Percentiles rank a stretch among this genome's conserved stretches.
phyloP scores from a whole-genome alignment of 192 early-diverging fungal genomes.

The Chytriomyces hyalinus region DNA sequence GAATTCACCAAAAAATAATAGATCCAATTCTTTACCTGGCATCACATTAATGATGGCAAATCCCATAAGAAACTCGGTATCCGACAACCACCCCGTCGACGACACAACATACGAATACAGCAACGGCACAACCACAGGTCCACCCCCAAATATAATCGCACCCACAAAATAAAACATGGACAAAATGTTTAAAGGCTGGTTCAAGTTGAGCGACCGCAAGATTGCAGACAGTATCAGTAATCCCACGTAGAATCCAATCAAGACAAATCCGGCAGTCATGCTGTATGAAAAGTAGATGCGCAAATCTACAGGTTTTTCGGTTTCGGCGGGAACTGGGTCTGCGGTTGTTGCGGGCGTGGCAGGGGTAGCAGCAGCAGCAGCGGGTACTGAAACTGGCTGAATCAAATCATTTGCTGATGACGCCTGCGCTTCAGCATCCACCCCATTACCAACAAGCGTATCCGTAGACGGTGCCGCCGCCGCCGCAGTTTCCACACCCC shows the following conservation, averaged over 20 bases:
- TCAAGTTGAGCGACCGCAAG: slow-evolving; percentile 29
- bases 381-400: background rate
- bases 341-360: background rate
- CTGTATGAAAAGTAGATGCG: slow-evolving; percentile 31
- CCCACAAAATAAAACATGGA: slow-evolving; percentile 67
- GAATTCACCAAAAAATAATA: background rate
- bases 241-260: slow-evolving; percentile 51
- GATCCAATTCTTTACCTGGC: no score
- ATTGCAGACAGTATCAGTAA: slow-evolving; percentile 58
- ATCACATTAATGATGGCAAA: slow-evolving; percentile 66
- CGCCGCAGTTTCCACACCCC: background rate
- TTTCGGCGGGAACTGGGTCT: background rate
- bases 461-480: background rate
- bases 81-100: slow-evolving; percentile 56
- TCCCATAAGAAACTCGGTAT: slow-evolving; percentile 65
- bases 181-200: slow-evolving; percentile 38
- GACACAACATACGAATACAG: slow-evolving; percentile 55
- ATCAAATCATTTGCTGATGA: background rate
- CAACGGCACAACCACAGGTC: slow-evolving; percentile 68
- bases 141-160: slow-evolving; percentile 70
- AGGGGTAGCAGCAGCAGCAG: background rate
- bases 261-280: slow-evolving; percentile 33
- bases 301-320: background rate
- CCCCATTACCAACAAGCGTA: background rate
- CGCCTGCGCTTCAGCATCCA: background rate